Evolutionary conservation across 768 basidiomycete species (phyloP), one percentile per base, ranked within the genome.

Genomic region (Mycena alexandri): DNA sequence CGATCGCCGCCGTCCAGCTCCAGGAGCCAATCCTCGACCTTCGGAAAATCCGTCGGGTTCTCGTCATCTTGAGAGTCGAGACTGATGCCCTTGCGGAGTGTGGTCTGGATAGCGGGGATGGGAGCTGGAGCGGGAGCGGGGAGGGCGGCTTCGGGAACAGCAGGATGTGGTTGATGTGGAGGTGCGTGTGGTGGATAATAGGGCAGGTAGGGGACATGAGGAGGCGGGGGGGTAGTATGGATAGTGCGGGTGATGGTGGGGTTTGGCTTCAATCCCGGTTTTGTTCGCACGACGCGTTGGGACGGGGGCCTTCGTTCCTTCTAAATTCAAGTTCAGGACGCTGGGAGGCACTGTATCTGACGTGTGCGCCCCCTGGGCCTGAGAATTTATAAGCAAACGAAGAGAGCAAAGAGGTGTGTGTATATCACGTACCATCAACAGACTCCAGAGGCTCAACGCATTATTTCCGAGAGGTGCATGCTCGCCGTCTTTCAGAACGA

Each of bases 401-500:
- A 34, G 8, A 25, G 19, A 44, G 3, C 14, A 25, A 11, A 33
- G 25, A 34, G 19, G 19, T 36, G 10, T 6, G 19, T 19, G 17
- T 36, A 16, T 11, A 12, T 34, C 16, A 46, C 29, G 25, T 12
- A 46, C 44, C 34, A 43, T 46, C 6, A 58, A 42, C 29, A 58
- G 7, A 33, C 56, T 58, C 56, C 56, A 58, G 6, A 58, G 21
- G 19, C 56, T 58, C 5, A 58, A 25, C 16, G 44, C 46, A 2
- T 6, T 22, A 14, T 3, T 25, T 1, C 12, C 7, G 2, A 58
- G 43, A 10, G 29, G 5, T 16, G 46, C 46, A 25, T 58, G 56
- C 43, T 58, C 56, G 29, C 42, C 56, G 17, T 58, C 46, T 33
- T 58, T 44, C 14, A 42, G 42, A 43, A 58, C 56, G 33, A 47